These are phyloP conservation scores for Harringtonia aguacate DNA, from an alignment of 2,329 filamentous ascomycete genomes.

Conservation along the genomic window DNA sequence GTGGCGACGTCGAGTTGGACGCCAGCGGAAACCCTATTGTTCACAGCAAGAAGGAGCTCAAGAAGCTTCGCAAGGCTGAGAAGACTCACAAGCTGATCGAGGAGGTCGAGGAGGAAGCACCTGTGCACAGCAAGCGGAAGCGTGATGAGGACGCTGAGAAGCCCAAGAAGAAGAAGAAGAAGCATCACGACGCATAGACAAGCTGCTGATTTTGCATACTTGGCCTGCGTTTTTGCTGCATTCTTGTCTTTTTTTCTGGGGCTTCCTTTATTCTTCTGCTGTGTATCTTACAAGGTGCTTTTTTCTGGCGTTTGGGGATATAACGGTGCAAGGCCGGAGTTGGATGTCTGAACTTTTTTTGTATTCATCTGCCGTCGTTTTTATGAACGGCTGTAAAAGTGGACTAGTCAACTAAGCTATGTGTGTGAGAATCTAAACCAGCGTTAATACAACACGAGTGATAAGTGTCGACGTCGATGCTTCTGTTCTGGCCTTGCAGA, in stretches of 20 bases:
- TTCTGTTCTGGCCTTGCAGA: too few relatives aligned
- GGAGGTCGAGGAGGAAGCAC: constrained; percentile 22
- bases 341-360: neutral
- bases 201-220: too few relatives aligned
- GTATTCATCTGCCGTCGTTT: neutral
- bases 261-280: neutral
- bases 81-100: constrained; percentile 17
- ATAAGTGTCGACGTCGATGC: too few relatives aligned
- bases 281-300: neutral
- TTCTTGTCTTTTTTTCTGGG: neutral
- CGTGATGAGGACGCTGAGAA: constrained; percentile 56
- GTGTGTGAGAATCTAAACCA: neutral
- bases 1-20: constrained; percentile 60
- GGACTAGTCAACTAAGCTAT: too few relatives aligned
- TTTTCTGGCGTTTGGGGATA: neutral
- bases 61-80: constrained; percentile 20
- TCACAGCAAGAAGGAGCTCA: constrained; percentile 38
- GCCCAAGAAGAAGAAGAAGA: constrained; percentile 41
- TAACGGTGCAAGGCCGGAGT: neutral
- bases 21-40: constrained; percentile 55
- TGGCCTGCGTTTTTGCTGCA: neutral
- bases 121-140: constrained; percentile 50
- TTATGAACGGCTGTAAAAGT: too few relatives aligned
- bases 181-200: constrained; percentile 13
- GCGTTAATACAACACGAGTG: too few relatives aligned